phyloP scores from a whole-genome alignment of 1,139 yeast genomes.

The Nakaseomyces nivariensis region DNA sequence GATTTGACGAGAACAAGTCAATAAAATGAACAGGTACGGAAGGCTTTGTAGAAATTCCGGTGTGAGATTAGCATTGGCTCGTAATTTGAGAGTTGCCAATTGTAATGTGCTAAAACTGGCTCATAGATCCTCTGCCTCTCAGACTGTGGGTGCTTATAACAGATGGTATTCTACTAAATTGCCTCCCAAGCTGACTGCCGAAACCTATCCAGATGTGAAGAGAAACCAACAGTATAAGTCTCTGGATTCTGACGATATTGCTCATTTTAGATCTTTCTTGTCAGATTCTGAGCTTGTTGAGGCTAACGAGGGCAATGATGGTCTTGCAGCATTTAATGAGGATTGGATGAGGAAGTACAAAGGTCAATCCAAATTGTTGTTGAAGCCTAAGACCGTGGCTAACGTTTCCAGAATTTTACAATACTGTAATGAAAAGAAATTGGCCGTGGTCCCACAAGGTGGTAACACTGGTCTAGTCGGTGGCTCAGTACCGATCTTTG shows the following conservation, averaged over 20 bases:
- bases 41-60: background rate
- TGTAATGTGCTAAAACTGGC: background rate
- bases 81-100: background rate
- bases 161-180: conserved; percentile 3
- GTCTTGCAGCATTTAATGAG: conserved; percentile 63
- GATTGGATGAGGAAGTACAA: conserved; percentile 96
- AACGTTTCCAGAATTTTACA: conserved; percentile 70
- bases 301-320: conserved; percentile 35
- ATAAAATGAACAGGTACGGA: background rate
- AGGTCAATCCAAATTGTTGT: conserved; percentile 73
- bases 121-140: background rate
- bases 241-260: conserved; percentile 50
- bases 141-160: background rate
- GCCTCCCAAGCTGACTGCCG: conserved; percentile 39
- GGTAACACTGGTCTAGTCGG: conserved; percentile 97
- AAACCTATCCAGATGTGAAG: conserved; percentile 46
- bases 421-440: conserved; percentile 66
- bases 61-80: background rate
- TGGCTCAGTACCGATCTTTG: conserved; percentile 88
- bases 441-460: conserved; percentile 94
- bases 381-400: conserved; percentile 75
- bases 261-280: conserved; percentile 49
- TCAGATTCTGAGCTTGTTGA: conserved; percentile 38
- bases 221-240: conserved; percentile 38
- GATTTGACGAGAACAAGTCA: too few relatives aligned